phyloP scores from a whole-genome alignment of 345 rosid genomes.

The Nasturtium officinale region DNA sequence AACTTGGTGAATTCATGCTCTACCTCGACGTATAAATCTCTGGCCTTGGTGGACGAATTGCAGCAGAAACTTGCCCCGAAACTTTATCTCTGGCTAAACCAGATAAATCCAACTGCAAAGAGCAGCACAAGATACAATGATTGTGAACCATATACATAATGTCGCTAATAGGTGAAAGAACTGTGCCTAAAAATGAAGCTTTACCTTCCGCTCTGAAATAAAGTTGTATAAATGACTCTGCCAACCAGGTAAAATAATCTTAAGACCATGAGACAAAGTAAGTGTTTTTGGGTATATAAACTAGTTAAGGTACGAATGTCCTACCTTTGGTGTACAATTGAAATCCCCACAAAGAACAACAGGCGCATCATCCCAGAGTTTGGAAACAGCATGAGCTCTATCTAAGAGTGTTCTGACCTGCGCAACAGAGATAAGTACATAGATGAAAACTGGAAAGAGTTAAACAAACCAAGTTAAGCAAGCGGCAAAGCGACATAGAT shows the following conservation, averaged over 20 bases:
- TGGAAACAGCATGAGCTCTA: constrained; percentile 74
- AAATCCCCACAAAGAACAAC: constrained; percentile 95
- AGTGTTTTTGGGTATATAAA: constrained; percentile 5
- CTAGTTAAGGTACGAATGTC: constrained; percentile 22
- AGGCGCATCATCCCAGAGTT: constrained; percentile 82
- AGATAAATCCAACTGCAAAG: constrained; percentile 69
- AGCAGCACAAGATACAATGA: constrained; percentile 23
- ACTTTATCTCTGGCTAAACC: constrained; percentile 75
- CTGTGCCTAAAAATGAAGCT: constrained; percentile 15
- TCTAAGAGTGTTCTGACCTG: constrained; percentile 84
- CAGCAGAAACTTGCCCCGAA: constrained; percentile 88
- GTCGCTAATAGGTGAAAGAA: constrained; percentile 17
- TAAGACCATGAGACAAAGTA: constrained; percentile 22
- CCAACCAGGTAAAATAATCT: constrained; percentile 41
- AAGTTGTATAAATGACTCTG: constrained; percentile 97
- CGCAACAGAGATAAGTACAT: constrained; percentile 25
- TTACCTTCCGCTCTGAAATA: constrained; percentile 81
- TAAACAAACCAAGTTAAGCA: constrained; percentile 6
- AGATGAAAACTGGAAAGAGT: constrained; percentile 9
- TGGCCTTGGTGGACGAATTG: constrained; percentile 49
- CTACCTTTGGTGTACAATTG: constrained; percentile 94
- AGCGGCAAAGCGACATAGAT: constrained; percentile 1
- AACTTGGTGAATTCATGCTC: constrained; percentile 30
- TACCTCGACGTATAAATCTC: constrained; percentile 50
- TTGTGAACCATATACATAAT: constrained; percentile 19